Conservation (phyloP, 2,329 filamentous ascomycete genomes). For the Trichoderma polysporum region DNA sequence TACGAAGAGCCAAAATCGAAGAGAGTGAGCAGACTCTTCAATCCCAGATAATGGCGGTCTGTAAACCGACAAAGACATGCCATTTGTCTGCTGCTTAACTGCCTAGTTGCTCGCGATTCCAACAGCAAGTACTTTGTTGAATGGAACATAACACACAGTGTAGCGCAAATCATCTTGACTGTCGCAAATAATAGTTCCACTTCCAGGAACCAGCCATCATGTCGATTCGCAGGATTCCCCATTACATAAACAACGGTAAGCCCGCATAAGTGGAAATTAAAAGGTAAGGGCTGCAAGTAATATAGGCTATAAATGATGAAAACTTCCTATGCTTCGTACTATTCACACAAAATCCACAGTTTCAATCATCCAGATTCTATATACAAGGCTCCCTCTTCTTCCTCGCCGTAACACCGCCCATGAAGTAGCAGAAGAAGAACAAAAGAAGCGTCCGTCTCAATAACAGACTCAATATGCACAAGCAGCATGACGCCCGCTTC, state of each 20-base stretch:
- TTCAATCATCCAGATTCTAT: conserved; percentile 3
- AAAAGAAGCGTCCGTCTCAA: neutral
- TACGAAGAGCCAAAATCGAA: neutral
- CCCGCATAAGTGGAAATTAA: neutral
- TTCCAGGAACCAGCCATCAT: neutral
- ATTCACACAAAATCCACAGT: neutral
- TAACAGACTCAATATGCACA: neutral
- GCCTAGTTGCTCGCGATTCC: too few relatives aligned
- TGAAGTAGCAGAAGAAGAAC: neutral
- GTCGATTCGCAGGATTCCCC: neutral
- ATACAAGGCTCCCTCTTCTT: neutral
- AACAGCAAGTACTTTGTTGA: too few relatives aligned
- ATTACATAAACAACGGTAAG: neutral
- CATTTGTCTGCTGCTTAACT: too few relatives aligned
- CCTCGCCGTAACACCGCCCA: conserved; percentile 16
- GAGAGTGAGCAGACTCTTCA: neutral
- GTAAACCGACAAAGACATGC: neutral
- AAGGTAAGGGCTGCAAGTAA: neutral
- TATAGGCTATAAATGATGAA: neutral
- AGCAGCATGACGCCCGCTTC: conserved; percentile 7
- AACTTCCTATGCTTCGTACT: neutral
- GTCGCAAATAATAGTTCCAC: neutral
- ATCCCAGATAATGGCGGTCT: neutral
- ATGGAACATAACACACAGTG: too few relatives aligned
- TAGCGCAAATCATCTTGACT: too few relatives aligned